Evolutionary conservation across 805 yeast species (phyloP).

Genomic region (Spathaspora boniae): DNA sequence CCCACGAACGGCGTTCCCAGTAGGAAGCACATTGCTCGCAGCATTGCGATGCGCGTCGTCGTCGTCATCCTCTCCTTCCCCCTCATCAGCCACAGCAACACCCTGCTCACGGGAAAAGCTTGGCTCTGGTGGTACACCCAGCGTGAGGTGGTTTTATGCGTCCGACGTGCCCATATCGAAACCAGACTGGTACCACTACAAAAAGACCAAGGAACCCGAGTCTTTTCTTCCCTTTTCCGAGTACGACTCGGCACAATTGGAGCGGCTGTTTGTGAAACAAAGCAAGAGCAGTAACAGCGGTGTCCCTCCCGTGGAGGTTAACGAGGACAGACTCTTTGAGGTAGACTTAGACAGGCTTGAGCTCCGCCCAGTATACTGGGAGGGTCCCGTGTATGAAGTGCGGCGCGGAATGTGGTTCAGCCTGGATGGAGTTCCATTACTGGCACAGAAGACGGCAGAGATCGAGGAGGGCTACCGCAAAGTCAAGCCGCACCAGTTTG

Average conservation of each 20-base stretch:
- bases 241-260: slow-evolving; percentile 61
- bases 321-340: slow-evolving; percentile 75
- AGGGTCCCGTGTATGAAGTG: slow-evolving; percentile 79
- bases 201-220: slow-evolving; percentile 46
- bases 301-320: slow-evolving; percentile 62
- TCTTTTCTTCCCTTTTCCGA: slow-evolving; percentile 67
- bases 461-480: slow-evolving; percentile 55
- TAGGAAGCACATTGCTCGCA: too few species aligned
- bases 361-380: slow-evolving; percentile 78
- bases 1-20: too few species aligned
- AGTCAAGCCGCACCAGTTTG: slow-evolving; percentile 32
- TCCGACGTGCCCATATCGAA: slow-evolving; percentile 70
- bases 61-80: too few species aligned
- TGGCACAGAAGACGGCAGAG: slow-evolving; percentile 45
- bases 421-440: slow-evolving; percentile 53
- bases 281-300: too few species aligned
- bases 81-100: too few species aligned
- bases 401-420: slow-evolving; percentile 85
- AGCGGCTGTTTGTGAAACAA: slow-evolving; percentile 21
- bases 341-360: slow-evolving; percentile 58
- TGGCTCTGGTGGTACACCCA: too few species aligned
- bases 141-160: slow-evolving; percentile 73
- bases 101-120: too few species aligned
- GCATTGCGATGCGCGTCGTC: not conserved
- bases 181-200: slow-evolving; percentile 59